Evolutionary conservation across 352 stramenopile genomes (phyloP), one percentile per base, ranked within the genome.

Genomic region (Phytophthora ohioensis): DNA sequence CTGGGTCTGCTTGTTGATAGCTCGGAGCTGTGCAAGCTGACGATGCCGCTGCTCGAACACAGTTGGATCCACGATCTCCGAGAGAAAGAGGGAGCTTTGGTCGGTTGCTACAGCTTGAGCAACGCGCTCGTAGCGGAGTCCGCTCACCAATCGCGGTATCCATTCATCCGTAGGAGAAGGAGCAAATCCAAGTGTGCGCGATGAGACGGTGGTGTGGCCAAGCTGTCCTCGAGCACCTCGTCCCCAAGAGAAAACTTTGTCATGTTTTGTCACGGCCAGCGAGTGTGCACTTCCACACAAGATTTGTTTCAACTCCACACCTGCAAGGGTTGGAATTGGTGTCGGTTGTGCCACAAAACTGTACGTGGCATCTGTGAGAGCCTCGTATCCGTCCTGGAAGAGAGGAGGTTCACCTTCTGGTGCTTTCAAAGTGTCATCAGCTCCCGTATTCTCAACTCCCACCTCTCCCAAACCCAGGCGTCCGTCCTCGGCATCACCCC

Each of bases 321-420:
- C 86, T 31, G 73, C 81, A 6, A 94, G 73, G 10, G 60, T 62
- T 13, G 77, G 69, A 31, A 92, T 61, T 0, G 64, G 62, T 17
- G 75, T 88, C 0, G 86, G 84, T 2, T 51, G 55, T 3, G 75
- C 73, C 15, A 89, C 71, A 45, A 81, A 92, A 10, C 78, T 80
- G 60, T 93, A 93, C 21, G 75, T 64, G 3, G 76, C 78, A 45
- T 92, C 84, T 1, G 86, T 93, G n/a, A 90, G 68, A 46, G 84
- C 82, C 38, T 93, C 86, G 48, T 92, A 92, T 1, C 86, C 86
- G 35, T 93, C 82, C 2, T 76, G 69, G 34, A 90, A 85, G n/a
- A 75, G 53, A 15, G 31, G 43, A 7, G 53, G 35, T 5, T 66
- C 64, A 30, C 21, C 30, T 27, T 57, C 52, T 4, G 13, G n/a